phyloP scores from a whole-genome alignment of 192 early-diverging fungal genomes.

The Podila clonocystis region DNA sequence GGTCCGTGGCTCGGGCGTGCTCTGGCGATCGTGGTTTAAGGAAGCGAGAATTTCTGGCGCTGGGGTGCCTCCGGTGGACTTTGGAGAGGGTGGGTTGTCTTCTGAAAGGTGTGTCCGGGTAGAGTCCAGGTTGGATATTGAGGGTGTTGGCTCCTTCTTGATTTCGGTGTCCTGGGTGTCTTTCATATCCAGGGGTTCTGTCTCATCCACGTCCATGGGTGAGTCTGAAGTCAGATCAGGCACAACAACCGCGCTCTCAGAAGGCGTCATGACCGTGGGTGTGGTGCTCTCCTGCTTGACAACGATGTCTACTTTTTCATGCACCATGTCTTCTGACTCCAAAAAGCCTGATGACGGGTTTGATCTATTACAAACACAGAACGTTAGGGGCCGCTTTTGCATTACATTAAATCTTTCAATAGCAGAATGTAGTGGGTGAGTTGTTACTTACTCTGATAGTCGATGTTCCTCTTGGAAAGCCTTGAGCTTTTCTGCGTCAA shows the following conservation, averaged over 20 bases:
- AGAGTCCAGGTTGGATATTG: constrained; percentile 29
- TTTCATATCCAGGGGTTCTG: constrained; percentile 16
- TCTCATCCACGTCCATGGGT: constrained; percentile 34
- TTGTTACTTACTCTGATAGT: constrained; percentile 38
- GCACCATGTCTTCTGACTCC: constrained; percentile 18
- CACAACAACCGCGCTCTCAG: constrained; percentile 44
- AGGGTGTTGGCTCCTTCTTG: constrained; percentile 33
- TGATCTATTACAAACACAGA: constrained; percentile 10
- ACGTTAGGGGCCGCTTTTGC: not conserved
- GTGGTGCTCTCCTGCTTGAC: constrained; percentile 45
- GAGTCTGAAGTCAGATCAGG: constrained; percentile 38
- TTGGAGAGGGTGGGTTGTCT: constrained; percentile 31
- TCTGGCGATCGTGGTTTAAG: constrained; percentile 21
- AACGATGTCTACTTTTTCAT: constrained; percentile 15
- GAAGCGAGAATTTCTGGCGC: not conserved
- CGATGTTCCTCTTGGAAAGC: constrained; percentile 51
- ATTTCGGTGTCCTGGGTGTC: constrained; percentile 21
- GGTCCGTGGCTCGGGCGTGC: constrained; percentile 46
- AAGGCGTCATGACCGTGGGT: constrained; percentile 43
- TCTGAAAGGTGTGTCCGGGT: constrained; percentile 2
- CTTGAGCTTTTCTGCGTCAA: constrained; percentile 37
- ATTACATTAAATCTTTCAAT: too few species aligned
- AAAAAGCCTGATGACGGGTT: constrained; percentile 28
- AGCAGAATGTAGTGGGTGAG: not conserved
- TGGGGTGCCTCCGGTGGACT: constrained; percentile 28